phyloP scores from a whole-genome alignment of 345 rosid species.

The Cochlearia excelsa region DNA sequence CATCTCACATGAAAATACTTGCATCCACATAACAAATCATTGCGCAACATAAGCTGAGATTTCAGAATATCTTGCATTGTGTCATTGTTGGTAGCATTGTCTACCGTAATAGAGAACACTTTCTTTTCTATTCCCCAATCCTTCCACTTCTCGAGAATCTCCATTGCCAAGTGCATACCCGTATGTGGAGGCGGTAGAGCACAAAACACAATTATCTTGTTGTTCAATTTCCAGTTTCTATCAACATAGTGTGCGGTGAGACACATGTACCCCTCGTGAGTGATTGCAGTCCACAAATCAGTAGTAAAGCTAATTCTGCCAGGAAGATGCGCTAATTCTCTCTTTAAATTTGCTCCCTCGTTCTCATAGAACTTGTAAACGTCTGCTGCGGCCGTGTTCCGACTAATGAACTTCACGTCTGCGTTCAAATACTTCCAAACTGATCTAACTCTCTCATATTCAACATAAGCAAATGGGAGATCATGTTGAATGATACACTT shows the following conservation, averaged over 20 bases:
- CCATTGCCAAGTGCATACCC: neutral
- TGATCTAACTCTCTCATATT: neutral
- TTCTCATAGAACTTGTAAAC: neutral
- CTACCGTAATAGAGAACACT: neutral
- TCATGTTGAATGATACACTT: neutral
- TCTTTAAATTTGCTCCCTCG: neutral
- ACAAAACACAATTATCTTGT: neutral
- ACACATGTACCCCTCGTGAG: slow-evolving; percentile 5
- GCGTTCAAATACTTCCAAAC: slow-evolving; percentile 1
- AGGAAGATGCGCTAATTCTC: neutral
- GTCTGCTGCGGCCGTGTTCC: neutral
- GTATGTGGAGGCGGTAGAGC: neutral
- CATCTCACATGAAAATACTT: neutral
- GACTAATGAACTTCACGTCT: neutral
- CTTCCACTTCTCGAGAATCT: neutral
- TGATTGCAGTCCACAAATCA: neutral
- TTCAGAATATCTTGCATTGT: neutral
- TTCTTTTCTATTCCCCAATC: neutral
- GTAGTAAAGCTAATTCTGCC: neutral
- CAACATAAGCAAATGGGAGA: neutral
- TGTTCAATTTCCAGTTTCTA: neutral
- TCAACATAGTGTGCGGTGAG: neutral
- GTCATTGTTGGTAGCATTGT: slow-evolving; percentile 6
- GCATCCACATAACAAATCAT: neutral
- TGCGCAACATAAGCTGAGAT: neutral